phyloP scores from a whole-genome alignment of 2,329 filamentous ascomycete genomes.

The Exophiala sideris region DNA sequence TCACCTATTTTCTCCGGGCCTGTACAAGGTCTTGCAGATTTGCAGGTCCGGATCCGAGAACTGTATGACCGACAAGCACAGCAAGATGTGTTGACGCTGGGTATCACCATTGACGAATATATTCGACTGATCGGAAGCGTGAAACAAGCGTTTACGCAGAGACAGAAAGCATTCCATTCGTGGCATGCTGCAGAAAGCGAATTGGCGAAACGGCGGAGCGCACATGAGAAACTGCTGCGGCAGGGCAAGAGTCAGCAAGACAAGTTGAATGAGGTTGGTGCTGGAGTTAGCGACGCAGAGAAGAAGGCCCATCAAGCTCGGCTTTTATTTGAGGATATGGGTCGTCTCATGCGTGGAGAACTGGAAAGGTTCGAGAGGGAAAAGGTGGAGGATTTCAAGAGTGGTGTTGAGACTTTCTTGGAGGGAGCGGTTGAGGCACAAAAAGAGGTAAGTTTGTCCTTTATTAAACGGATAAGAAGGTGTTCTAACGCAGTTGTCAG shows the following conservation, averaged over 20 bases:
- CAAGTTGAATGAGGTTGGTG: conserved; percentile 83
- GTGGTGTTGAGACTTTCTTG: conserved; percentile 92
- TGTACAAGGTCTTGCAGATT: conserved; percentile 83
- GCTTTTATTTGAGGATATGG: conserved; percentile 95
- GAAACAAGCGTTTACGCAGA: conserved; percentile 86
- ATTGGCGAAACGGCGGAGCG: conserved; percentile 79
- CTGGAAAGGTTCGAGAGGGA: conserved; percentile 92
- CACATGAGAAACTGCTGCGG: conserved; percentile 89
- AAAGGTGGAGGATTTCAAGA: conserved; percentile 99
- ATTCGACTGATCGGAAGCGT: conserved; percentile 92
- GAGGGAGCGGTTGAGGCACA: conserved; percentile 97
- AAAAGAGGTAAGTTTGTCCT: conserved; percentile 73
- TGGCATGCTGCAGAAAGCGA: conserved; percentile 93
- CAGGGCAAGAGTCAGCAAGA: conserved; percentile 97
- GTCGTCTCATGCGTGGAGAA: conserved; percentile 82
- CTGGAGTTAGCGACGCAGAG: conserved; percentile 93
- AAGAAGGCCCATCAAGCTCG: conserved; percentile 86
- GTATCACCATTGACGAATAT: conserved; percentile 97
- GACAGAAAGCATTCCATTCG: conserved; percentile 91
- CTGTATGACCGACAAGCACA: conserved; percentile 95
- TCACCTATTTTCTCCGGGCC: conserved; percentile 84
- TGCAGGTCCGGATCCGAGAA: conserved; percentile 90
- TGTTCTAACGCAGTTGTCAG: conserved; percentile 54
- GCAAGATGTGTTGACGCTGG: conserved; percentile 92
- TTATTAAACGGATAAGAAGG: background rate